Base-by-base conservation (phyloP, 2,329 filamentous ascomycete genomes). In the Ophiosphaerella herpotricha region DNA sequence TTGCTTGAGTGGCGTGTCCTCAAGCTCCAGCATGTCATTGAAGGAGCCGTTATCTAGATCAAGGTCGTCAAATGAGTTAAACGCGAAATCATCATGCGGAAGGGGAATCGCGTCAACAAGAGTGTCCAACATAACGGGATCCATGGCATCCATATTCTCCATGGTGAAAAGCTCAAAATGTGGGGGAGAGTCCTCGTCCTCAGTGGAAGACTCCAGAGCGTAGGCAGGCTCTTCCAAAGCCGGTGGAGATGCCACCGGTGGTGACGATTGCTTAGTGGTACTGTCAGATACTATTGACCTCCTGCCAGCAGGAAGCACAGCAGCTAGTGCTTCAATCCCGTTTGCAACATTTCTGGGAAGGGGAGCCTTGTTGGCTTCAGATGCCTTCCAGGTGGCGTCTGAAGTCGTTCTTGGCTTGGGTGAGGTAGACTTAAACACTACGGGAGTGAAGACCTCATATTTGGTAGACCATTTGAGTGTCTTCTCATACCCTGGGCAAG, bases 401-500 rank as follows among this genome's bases (percentile, higher is more conserved):
- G 50, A 38, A 26, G 54, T 48, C 11, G 52, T 40, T 21, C 44
- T 46, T 39, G 54, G 35, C 39, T 60, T 63, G 9, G 60, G 50
- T 24, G 58, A 55, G 6, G 57, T 43, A 12, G 54, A 57, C 43
- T 60, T 62, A 40, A 68, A 63, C 36, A 63, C 58, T 21, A 60
- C 58, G 11, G 74, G 68, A 33, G 71, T 70, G 44, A 74, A 72
- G n/a, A 77, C 70, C 57, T 79, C 77, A 60, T 79, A 77, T 55
- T 79, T 80, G 39, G 74, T 76, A 8, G 75, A 78, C 77, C 77
- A 80, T 43, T 77, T 76, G 38, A 79, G 59, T 42, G 73, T 74
- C 61, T 77, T 76, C 57, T 74, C 73, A 43, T 78, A 79, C 5
- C 77, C 77, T 29, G 77, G 77, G 52, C 77, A 80, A 23, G 67